These are phyloP conservation scores for Chaetoceros tenuissimus DNA, from an alignment of 108 stramenopile genomes.

Conservation along the genomic window DNA sequence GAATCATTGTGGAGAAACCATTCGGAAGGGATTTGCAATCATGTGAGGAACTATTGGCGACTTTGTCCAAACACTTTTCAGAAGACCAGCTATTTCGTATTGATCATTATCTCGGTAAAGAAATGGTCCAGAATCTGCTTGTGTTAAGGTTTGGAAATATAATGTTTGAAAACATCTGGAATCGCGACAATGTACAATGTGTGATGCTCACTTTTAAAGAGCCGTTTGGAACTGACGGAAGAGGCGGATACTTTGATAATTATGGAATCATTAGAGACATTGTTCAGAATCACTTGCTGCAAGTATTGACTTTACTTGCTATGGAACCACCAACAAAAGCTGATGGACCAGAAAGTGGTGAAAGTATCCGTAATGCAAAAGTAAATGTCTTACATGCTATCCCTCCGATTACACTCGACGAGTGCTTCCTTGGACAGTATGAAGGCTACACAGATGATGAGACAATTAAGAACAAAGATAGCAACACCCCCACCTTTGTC, in stretches of 20 bases:
- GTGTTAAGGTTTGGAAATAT: constrained; percentile 88
- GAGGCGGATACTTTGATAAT: constrained; percentile 93
- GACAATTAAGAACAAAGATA: constrained; percentile 82
- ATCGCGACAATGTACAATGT: constrained; percentile 52
- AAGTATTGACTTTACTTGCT: constrained; percentile 76
- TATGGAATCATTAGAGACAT: constrained; percentile 92
- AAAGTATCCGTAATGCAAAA: constrained; percentile 91
- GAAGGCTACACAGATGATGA: constrained; percentile 84
- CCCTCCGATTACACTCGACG: constrained; percentile 59
- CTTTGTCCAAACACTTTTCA: constrained; percentile 57
- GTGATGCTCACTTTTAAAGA: constrained; percentile 84
- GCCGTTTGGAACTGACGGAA: constrained; percentile 80
- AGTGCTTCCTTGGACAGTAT: constrained; percentile 92
- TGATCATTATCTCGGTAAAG: constrained; percentile 98
- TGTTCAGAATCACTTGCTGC: constrained; percentile 91
- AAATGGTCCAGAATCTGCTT: constrained; percentile 95
- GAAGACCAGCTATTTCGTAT: constrained; percentile 93
- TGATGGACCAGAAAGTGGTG: constrained; percentile 59
- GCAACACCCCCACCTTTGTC: constrained; percentile 92
- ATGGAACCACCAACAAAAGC: constrained; percentile 79
- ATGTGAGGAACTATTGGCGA: constrained; percentile 59
- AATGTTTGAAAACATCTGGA: constrained; percentile 89
- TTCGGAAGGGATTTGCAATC: constrained; percentile 91
- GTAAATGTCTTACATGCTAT: constrained; percentile 86
- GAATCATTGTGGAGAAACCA: constrained; percentile 96